A percentile compares a stretch with the other conserved stretches of the same genome.
These are phyloP conservation scores for Aspergillus latus DNA, from an alignment of 2,329 filamentous ascomycete genomes.

Conservation along the genomic window DNA sequence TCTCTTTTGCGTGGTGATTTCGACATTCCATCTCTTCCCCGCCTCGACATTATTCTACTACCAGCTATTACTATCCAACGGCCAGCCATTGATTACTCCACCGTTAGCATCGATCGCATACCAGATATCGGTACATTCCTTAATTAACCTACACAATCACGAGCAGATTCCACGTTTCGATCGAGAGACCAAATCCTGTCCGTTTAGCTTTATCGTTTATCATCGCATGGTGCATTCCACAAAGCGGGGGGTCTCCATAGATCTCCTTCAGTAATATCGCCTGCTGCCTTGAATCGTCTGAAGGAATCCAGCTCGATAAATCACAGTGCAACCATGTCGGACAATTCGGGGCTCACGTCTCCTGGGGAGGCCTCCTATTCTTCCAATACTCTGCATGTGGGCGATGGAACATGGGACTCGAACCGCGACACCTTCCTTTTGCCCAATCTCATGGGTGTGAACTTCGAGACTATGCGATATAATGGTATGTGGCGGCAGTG, in stretches of 20 bases:
- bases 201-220: slow-evolving; percentile 15
- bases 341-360: slow-evolving; percentile 49
- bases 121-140: slow-evolving; percentile 5
- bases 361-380: slow-evolving; percentile 62
- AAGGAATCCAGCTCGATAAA: slow-evolving; percentile 4
- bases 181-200: slow-evolving; percentile 6
- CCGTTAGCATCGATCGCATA: slow-evolving; percentile 14
- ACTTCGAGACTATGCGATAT: slow-evolving; percentile 66
- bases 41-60: slow-evolving; percentile 8
- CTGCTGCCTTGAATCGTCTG: slow-evolving; percentile 31
- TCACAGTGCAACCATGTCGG: slow-evolving; percentile 29
- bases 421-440: slow-evolving; percentile 62
- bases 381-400: slow-evolving; percentile 62
- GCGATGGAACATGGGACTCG: slow-evolving; percentile 66
- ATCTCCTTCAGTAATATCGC: slow-evolving; percentile 43
- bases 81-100: slow-evolving; percentile 9
- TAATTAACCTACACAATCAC: neutral
- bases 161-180: neutral
- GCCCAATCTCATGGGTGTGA: slow-evolving; percentile 63
- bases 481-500: slow-evolving; percentile 53
- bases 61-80: neutral
- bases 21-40: slow-evolving; percentile 3
- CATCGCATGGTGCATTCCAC: slow-evolving; percentile 46
- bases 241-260: slow-evolving; percentile 45
- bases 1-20: slow-evolving; percentile 8